Base-by-base conservation (phyloP, 2,329 filamentous ascomycete genomes). In the Chrysoporthe puriensis region DNA sequence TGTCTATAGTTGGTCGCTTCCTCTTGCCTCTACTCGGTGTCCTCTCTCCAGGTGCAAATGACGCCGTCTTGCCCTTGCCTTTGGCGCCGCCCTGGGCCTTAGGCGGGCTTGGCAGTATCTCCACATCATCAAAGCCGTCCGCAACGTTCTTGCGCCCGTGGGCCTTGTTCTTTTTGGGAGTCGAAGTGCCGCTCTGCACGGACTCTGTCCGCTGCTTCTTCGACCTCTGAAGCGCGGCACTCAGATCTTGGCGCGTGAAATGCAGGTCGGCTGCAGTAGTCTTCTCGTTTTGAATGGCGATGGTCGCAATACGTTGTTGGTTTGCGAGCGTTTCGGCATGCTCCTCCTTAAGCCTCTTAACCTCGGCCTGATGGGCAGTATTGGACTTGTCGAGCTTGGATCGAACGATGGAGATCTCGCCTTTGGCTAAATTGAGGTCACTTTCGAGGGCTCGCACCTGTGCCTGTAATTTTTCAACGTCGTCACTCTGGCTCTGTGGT, bases 101-200 rank as follows among this genome's bases (percentile, higher is more conserved):
- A 73, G 78, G 84, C 0, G 86, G 86, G 66, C 86, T 88, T 5
- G 77, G 75, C 8, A 82, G 80, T 65, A 87, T 81, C 70, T 88
- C 86, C 70, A 87, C 81, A 69, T 92, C 88, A 69, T 94, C 91
- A 73, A 96, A 96, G 0, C 92, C 92, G 77, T 96, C 92, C 1
- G 90, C 85, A 62, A 91, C 80, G 1, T 85, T 66, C 18, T 64
- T 82, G 78, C 86, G 86, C 1, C 85, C 88, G 40, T 83, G 77
- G 1, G 79, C 75, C 71, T 80, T 83, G 42, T 83, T 84, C 75
- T 87, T 90, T 73, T 84, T 91, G 2, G 90, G 89, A 0, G 91
- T 92, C 0, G 81, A 84, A 0, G 79, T 75, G 0, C 80, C 79
- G 63, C 76, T 79, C 4, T 73, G 73, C 3, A 72, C 73, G 26